Evolutionary conservation across 1,139 yeast genomes (phyloP), one percentile per base, ranked within the genome.

Genomic region (Spathaspora jeffriesii): DNA sequence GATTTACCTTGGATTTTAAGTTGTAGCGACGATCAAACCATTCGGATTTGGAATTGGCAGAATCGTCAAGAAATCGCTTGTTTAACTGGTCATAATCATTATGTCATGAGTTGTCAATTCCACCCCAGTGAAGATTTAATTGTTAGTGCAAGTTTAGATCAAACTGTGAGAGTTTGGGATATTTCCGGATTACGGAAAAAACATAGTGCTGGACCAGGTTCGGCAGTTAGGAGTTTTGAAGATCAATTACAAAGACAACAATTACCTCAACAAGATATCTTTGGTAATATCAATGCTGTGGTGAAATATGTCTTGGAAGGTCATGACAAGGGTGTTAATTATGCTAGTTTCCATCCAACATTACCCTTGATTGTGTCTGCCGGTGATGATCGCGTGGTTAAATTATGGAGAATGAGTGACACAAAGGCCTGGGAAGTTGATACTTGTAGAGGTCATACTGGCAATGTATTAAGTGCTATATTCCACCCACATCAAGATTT

Each of bases 11-110:
- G 99, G 99, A 88, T 95, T 62, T 82, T 95, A 53, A 87, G 97
- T 20, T 87, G 96, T 54, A 90, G 97, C 37, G 99, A 95, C 67
- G 99, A 95, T 74, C 99, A 95, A 71, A 95, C 99, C 40, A 91
- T 95, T 57, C 81, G 99, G 64, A 93, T 95, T 58, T 95, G 99
- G 99, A 95, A 95, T 71, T 95, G 99, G 99, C 99, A 95, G 73
- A 92, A 92, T 65, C 85, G 99, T 59, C 96, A 91, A 67, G 98
- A 93, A 64, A 88, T 95, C 61, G 98, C 99, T 21, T 90, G 97
- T 61, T 76, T 95, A 60, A 93, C 99, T 7, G 99, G 99, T 51
- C 99, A 95, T 69, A 92, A 91, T 69, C 99, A 95, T 71, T 95
- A 95, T 67, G 98, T 95, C 50, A 89, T 93, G 96, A 88, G 96